phyloP scores from a whole-genome alignment of 306 rosid genomes.

The Cucurbita argyrosperma region DNA sequence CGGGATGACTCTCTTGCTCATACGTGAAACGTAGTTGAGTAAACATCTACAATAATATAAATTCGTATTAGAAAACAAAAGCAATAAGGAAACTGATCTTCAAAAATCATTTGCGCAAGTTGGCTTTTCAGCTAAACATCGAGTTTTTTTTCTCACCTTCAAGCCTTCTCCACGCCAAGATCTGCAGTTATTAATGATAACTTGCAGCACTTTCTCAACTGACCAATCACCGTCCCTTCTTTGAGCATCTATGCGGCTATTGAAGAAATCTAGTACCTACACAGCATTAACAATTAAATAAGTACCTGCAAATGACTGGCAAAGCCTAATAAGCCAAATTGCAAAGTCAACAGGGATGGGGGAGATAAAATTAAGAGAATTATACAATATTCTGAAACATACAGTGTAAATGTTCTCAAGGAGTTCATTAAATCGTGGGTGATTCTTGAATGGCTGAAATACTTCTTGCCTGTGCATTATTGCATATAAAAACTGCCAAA shows the following conservation, averaged over 20 bases:
- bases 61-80: neutral
- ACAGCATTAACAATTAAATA: slow-evolving; percentile 11
- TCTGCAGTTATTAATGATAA: slow-evolving; percentile 72
- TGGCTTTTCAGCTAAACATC: neutral
- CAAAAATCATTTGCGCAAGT: neutral
- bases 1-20: slow-evolving; percentile 97
- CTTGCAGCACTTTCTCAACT: slow-evolving; percentile 78
- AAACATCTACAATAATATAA: slow-evolving; percentile 54
- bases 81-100: neutral
- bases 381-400: slow-evolving; percentile 14
- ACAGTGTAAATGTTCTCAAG: slow-evolving; percentile 87
- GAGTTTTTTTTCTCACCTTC: slow-evolving; percentile 45
- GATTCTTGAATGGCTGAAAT: slow-evolving; percentile 90
- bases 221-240: slow-evolving; percentile 79
- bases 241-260: slow-evolving; percentile 92
- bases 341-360: neutral
- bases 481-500: slow-evolving; percentile 79
- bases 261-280: slow-evolving; percentile 93
- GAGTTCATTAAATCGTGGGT: slow-evolving; percentile 88
- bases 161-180: slow-evolving; percentile 98
- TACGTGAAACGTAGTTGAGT: slow-evolving; percentile 93
- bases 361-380: neutral
- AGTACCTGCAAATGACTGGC: neutral
- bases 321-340: neutral
- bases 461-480: slow-evolving; percentile 97